Evolutionary conservation across 1,284 basidiomycete species (phyloP), one percentile per base, ranked within the genome.

Genomic region (Rhodotorula glutinis): DNA sequence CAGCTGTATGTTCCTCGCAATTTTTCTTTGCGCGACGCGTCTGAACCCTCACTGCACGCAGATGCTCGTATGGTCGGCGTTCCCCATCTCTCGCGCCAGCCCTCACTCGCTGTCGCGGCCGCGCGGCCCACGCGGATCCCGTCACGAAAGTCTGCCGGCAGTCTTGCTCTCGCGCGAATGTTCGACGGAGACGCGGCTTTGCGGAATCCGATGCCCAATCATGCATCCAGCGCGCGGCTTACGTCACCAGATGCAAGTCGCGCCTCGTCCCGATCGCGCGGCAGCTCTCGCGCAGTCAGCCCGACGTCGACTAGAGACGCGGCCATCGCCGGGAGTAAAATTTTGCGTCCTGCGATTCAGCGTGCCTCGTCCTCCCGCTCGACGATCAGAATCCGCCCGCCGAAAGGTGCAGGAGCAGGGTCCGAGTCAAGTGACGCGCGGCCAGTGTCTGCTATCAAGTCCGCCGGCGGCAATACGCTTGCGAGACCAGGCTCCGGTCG

Each of bases 11-110:
- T 51, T 21, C 16, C 25, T 11, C 19, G 3, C 10, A 1, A 2
- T 16, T 23, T 8, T 3, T 9, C 8, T 21, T 0, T 2, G 9
- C n/a, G 25, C 13, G 16, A 16, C 21, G 1, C 27, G 43, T 14
- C 23, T 41, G 17, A 25, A 2, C 7, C 9, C 14, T 16, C 53
- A 8, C 9, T 16, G 14, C 27, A 7, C 19, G 23, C 14, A 89
- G 83, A 73, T 17, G 71, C 71, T 25, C 58, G 58, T 2, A 71
- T 69, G 38, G 69, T 73, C 19, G 71, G 66, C 44, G 69, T 71
- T 2, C 57, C 61, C 4, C 71, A 73, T 40, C 57, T 73, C 17
- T 41, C 30, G 43, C 54, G 54, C n/a, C 49, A 43, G 9, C 47
- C 33, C 33, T 38, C 49, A 11, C 41, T 53, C 27, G 27, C 49